phyloP scores from a whole-genome alignment of 2,329 filamentous ascomycete species.

The Karstenula rhodostoma region DNA sequence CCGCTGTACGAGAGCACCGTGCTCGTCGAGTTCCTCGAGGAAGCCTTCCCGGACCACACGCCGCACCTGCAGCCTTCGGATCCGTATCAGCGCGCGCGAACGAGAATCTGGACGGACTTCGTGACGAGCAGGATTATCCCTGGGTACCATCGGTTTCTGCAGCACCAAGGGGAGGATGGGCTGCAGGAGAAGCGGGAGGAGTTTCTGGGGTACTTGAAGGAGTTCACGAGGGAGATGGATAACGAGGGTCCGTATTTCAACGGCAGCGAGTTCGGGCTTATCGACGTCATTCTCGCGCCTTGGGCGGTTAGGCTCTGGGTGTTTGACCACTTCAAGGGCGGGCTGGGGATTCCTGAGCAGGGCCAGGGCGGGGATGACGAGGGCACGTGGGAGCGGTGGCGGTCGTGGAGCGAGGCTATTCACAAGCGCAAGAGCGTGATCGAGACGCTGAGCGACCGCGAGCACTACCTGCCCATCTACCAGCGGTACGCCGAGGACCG shows the following conservation, averaged over 20 bases:
- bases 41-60: constrained; percentile 65
- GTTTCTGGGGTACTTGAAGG: constrained; percentile 66
- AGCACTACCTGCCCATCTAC: constrained; percentile 74
- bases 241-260: constrained; percentile 71
- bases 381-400: constrained; percentile 70
- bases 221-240: constrained; percentile 70
- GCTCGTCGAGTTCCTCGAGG: constrained; percentile 79
- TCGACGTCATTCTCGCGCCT: constrained; percentile 76
- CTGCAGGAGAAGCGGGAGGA: constrained; percentile 63
- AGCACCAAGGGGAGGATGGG: constrained; percentile 47
- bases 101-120: constrained; percentile 78
- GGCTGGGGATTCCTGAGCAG: constrained; percentile 58
- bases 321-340: constrained; percentile 77
- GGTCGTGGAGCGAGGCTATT: constrained; percentile 69
- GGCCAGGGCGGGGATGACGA: constrained; percentile 63
- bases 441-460: constrained; percentile 72
- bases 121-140: constrained; percentile 73
- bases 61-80: constrained; percentile 66
- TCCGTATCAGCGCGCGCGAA: constrained; percentile 70
- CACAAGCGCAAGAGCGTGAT: constrained; percentile 67
- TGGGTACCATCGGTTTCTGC: constrained; percentile 69
- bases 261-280: constrained; percentile 68
- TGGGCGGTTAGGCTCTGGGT: constrained; percentile 77
- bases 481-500: constrained; percentile 57
- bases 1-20: constrained; percentile 77